Conservation (phyloP, 2,329 filamentous ascomycete genomes). For the Colletotrichum sp. region DNA sequence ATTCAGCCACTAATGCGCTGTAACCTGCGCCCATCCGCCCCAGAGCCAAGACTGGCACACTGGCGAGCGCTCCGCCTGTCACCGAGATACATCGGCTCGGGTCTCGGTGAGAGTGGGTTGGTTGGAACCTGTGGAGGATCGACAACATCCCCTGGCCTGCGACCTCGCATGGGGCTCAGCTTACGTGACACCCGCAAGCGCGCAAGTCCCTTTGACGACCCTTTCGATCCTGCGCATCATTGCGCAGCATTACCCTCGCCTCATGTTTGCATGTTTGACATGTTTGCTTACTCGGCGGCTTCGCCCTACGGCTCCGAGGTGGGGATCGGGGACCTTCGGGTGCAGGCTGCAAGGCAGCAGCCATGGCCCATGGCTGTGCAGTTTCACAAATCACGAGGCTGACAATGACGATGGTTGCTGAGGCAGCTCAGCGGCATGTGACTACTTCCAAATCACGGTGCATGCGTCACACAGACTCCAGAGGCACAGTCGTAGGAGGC, state of each 20-base stretch:
- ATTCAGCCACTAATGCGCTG: constrained; percentile 13
- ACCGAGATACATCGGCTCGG: constrained; percentile 17
- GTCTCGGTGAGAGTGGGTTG: neutral
- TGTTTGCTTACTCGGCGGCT: neutral
- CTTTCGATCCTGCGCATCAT: neutral
- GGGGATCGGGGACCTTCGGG: neutral
- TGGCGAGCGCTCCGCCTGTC: constrained; percentile 3
- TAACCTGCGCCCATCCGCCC: neutral
- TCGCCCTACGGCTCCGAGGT: neutral
- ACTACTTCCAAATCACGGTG: neutral
- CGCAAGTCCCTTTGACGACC: neutral
- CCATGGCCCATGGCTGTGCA: neutral
- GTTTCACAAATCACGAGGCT: neutral
- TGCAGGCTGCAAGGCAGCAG: neutral
- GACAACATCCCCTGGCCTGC: neutral
- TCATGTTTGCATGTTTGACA: neutral
- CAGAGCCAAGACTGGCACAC: neutral
- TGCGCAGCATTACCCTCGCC: neutral
- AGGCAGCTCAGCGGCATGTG: neutral
- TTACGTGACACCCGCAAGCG: neutral
- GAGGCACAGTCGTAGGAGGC: neutral
- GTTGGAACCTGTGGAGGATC: constrained; percentile 18
- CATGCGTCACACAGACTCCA: neutral
- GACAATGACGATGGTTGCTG: neutral
- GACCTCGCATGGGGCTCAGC: neutral